phyloP scores from a whole-genome alignment of 768 basidiomycete genomes.

The Boletus rufocinnamomeus region DNA sequence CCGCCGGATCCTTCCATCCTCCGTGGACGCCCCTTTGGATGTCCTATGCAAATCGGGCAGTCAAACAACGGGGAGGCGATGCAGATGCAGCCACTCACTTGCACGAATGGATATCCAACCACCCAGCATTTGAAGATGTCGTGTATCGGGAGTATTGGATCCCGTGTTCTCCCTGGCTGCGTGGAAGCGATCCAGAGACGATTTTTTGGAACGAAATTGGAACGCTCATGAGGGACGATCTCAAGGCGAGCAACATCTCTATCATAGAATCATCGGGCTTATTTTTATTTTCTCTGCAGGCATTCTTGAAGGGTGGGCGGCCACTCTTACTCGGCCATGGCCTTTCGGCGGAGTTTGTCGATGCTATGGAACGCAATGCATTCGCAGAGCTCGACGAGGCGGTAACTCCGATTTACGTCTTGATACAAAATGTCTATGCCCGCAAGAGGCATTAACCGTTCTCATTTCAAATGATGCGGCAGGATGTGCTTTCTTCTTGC shows the following conservation, averaged over 20 bases:
- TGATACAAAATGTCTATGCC: constrained; percentile 63
- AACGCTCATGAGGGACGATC: constrained; percentile 55
- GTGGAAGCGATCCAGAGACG: constrained; percentile 23
- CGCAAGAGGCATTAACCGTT: constrained; percentile 30
- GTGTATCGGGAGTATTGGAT: constrained; percentile 63
- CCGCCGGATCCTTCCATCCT: constrained; percentile 43
- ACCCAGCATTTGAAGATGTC: constrained; percentile 60
- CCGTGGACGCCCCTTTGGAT: constrained; percentile 70
- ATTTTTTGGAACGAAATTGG: constrained; percentile 46
- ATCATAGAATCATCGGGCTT: background rate
- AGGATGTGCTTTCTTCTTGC: background rate
- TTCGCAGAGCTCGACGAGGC: constrained; percentile 53
- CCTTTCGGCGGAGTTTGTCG: constrained; percentile 51
- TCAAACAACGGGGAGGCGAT: constrained; percentile 57
- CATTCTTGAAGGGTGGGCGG: constrained; percentile 65
- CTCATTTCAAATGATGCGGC: constrained; percentile 5
- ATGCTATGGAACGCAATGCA: constrained; percentile 54
- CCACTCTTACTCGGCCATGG: constrained; percentile 69
- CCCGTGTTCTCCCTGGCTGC: constrained; percentile 55
- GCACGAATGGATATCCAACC: constrained; percentile 52
- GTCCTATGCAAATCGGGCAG: constrained; percentile 53
- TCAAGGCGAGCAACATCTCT: constrained; percentile 42
- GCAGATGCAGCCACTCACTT: constrained; percentile 63
- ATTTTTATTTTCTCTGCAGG: constrained; percentile 37
- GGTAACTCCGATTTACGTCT: constrained; percentile 49